Evolutionary conservation across 768 basidiomycete species (phyloP), one percentile per base, ranked within the genome.

Genomic region (Boletales sp.): DNA sequence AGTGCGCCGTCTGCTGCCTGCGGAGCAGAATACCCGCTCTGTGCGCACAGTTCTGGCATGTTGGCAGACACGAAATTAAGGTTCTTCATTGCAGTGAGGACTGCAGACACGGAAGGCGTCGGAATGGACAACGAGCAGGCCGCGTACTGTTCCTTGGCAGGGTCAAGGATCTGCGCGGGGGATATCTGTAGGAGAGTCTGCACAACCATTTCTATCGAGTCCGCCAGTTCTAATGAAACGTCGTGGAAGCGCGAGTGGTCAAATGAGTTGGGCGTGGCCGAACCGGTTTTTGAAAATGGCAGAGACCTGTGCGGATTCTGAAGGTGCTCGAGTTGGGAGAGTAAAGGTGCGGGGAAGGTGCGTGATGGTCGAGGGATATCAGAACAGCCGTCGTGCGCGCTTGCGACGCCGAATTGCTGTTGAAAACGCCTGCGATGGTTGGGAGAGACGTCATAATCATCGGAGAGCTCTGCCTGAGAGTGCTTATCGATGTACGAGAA

Each of bases 11-110:
- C 46, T 49, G 44, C 58, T n/a, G 45, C 49, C 48, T 50, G 59
- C 50, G 53, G 55, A 54, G 43, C 39, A 29, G 46, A 40, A 38
- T 41, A 45, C 39, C 54, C 58, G 18, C 51, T 43, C 40, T 54
- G 57, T 36, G 57, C 54, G 50, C 59, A 65, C 30, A 66, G 55
- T 11, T 78, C 68, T 6, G 75, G 63, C 81, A 90, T 82, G 65
- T 91, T 87, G n/a, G 89, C 90, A 5, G 90, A 90, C 56, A 97
- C 81, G 62, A 90, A 95, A 65, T 95, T 95, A 56, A 97, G 80
- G 56, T 87, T 89, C 71, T 93, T 92, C 90, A 97, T 91, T 35
- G 86, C 80, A 15, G 90, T 90, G 65, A 97, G 81, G 66, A 97
- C 77, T 35, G 91, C 90, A 15, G 90, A 88, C 69, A 97, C 78